A percentile compares a stretch with the other conserved stretches of the same genome.
Evolutionary conservation across 352 stramenopile species (phyloP).

Genomic region (Pythium scleroteichum): DNA sequence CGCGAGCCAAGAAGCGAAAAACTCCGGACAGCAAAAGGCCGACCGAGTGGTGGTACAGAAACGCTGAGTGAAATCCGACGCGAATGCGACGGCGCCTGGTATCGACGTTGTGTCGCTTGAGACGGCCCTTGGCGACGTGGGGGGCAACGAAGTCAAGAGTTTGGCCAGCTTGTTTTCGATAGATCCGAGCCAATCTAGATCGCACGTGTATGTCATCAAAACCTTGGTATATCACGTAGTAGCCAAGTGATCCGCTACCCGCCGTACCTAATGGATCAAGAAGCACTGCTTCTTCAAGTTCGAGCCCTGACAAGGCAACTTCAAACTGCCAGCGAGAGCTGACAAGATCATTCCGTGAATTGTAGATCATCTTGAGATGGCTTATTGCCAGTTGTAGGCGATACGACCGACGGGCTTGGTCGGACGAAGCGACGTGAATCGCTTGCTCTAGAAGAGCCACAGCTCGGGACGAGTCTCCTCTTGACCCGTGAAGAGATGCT

Average conservation of each 20-base stretch:
- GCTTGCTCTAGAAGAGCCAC: background rate
- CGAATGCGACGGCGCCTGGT: constrained; percentile 27
- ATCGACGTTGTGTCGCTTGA: no score
- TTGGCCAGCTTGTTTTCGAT: constrained; percentile 26
- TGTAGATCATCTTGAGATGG: constrained; percentile 31
- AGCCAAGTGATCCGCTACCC: constrained; percentile 46
- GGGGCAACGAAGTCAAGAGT: constrained; percentile 29
- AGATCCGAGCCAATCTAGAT: constrained; percentile 42
- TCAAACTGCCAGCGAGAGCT: constrained; percentile 18
- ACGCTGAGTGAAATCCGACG: constrained; percentile 53
- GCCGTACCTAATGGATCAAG: constrained; percentile 27
- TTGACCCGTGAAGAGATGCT: constrained; percentile 16
- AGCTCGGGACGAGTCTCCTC: constrained; percentile 13
- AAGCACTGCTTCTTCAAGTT: constrained; percentile 4
- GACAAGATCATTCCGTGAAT: constrained; percentile 22
- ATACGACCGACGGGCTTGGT: constrained; percentile 6
- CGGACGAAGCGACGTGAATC: background rate
- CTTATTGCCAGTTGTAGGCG: constrained; percentile 28
- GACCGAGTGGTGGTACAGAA: constrained; percentile 60
- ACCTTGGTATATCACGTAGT: constrained; percentile 68
- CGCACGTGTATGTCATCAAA: constrained; percentile 42
- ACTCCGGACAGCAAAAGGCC: constrained; percentile 52
- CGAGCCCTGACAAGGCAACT: constrained; percentile 16
- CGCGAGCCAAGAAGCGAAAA: constrained; percentile 28
- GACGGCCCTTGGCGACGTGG: constrained; percentile 18